Evolutionary conservation across 2,329 filamentous ascomycete genomes (phyloP).

Genomic region (Cadophora malorum): DNA sequence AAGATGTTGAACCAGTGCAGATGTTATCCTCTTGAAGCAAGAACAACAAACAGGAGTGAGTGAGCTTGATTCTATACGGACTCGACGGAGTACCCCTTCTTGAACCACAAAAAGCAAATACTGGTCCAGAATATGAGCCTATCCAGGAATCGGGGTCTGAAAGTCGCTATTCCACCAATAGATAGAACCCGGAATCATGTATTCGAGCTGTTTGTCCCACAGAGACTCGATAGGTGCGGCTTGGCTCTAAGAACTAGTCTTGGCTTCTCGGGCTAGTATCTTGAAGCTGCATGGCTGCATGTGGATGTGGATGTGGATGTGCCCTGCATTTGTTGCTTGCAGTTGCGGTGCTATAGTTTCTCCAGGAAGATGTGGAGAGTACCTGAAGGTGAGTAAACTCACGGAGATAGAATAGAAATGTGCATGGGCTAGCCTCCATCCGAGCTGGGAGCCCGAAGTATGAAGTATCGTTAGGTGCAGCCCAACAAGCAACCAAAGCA

Average conservation of each 20-base stretch:
- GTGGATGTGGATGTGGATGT: neutral
- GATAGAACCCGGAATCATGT: neutral
- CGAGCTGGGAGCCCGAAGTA: neutral
- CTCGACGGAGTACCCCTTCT: neutral
- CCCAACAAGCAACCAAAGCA: slow-evolving; percentile 12
- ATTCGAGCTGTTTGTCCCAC: slow-evolving; percentile 3
- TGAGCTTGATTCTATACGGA: neutral
- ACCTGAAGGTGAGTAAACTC: neutral
- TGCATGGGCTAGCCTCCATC: slow-evolving; percentile 1
- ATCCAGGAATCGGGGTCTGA: neutral
- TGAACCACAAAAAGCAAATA: neutral
- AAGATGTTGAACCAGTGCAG: neutral
- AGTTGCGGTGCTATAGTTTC: neutral
- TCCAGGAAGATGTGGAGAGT: neutral
- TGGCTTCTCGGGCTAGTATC: slow-evolving; percentile 7
- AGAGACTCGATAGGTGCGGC: neutral
- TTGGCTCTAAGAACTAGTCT: neutral
- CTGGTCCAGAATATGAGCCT: slow-evolving; percentile 4
- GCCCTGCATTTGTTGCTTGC: slow-evolving; percentile 1
- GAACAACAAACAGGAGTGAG: neutral
- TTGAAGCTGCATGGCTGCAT: neutral
- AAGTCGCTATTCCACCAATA: slow-evolving; percentile 6
- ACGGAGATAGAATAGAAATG: neutral
- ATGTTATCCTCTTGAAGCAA: neutral
- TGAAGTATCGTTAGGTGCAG: neutral